phyloP scores from a whole-genome alignment of 495 filamentous ascomycete genomes.

The Trichoderma virens region DNA sequence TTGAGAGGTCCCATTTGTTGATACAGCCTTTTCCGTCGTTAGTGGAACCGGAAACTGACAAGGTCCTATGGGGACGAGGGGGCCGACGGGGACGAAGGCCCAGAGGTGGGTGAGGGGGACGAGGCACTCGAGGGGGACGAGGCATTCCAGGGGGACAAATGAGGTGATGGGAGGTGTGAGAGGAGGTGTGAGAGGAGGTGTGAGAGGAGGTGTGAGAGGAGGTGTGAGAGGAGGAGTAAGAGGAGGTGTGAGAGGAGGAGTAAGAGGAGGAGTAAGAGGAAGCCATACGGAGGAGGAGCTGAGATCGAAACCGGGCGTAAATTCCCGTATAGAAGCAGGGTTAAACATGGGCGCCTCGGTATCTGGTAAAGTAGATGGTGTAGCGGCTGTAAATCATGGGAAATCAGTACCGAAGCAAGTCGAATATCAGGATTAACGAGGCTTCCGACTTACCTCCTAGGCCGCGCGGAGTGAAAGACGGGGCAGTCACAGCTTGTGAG shows the following conservation, averaged over 20 bases:
- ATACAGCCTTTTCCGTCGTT: slow-evolving; percentile 18
- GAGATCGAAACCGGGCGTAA: slow-evolving; percentile 67
- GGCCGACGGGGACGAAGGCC: not conserved
- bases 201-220: too few species aligned
- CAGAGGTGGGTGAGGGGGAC: too few species aligned
- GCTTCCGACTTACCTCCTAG: slow-evolving; percentile 31
- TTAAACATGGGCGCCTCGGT: slow-evolving; percentile 34
- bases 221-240: too few species aligned
- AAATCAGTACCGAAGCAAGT: slow-evolving; percentile 14
- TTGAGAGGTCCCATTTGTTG: slow-evolving; percentile 4
- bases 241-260: too few species aligned
- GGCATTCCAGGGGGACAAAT: too few species aligned
- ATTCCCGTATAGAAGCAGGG: slow-evolving; percentile 61
- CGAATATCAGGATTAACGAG: too few species aligned
- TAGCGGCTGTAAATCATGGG: slow-evolving; percentile 24
- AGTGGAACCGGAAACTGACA: too few species aligned
- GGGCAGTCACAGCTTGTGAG: slow-evolving; percentile 81
- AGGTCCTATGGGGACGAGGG: not conserved
- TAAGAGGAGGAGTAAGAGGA: too few species aligned
- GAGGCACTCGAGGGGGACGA: too few species aligned
- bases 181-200: too few species aligned
- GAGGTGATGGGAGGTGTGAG: too few species aligned
- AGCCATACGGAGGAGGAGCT: slow-evolving; percentile 50
- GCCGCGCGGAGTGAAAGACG: slow-evolving; percentile 74
- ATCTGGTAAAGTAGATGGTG: slow-evolving; percentile 24